phyloP scores from a whole-genome alignment of 768 basidiomycete genomes.

The Mycena rebaudengoi region DNA sequence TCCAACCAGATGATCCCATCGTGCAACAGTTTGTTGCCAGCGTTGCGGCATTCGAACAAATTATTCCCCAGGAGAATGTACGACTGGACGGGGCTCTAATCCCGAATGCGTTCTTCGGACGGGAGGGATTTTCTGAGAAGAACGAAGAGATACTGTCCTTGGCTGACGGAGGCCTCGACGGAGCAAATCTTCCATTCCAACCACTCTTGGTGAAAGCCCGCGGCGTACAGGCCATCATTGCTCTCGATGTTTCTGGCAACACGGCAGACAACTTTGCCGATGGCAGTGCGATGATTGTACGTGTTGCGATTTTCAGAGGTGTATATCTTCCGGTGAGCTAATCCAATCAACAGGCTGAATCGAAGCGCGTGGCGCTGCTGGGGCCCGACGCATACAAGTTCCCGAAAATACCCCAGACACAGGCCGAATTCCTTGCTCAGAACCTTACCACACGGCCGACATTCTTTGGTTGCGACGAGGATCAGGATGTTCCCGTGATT shows the following conservation, averaged over 20 bases:
- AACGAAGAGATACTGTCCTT: conserved; percentile 41
- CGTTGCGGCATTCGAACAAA: conserved; percentile 24
- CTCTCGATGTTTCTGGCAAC: conserved; percentile 52
- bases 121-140: conserved; percentile 41
- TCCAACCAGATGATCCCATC: not conserved
- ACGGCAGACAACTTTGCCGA: conserved; percentile 23
- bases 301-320: not conserved
- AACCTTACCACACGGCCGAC: conserved; percentile 50
- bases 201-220: conserved; percentile 58
- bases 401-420: conserved; percentile 36
- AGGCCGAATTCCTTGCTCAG: conserved; percentile 41
- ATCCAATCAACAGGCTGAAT: conserved; percentile 7
- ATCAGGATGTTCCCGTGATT: conserved; percentile 51
- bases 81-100: conserved; percentile 39
- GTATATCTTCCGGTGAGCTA: not conserved
- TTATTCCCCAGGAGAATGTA: conserved; percentile 34
- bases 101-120: conserved; percentile 50
- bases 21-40: conserved; percentile 17
- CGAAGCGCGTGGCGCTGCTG: conserved; percentile 21
- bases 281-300: conserved; percentile 20
- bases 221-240: conserved; percentile 57
- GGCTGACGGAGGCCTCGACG: conserved; percentile 52
- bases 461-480: conserved; percentile 55
- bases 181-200: conserved; percentile 54
- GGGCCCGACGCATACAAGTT: conserved; percentile 41